Evolutionary conservation across 345 rosid genomes (phyloP).

Genomic region (Microthlaspi erraticum): DNA sequence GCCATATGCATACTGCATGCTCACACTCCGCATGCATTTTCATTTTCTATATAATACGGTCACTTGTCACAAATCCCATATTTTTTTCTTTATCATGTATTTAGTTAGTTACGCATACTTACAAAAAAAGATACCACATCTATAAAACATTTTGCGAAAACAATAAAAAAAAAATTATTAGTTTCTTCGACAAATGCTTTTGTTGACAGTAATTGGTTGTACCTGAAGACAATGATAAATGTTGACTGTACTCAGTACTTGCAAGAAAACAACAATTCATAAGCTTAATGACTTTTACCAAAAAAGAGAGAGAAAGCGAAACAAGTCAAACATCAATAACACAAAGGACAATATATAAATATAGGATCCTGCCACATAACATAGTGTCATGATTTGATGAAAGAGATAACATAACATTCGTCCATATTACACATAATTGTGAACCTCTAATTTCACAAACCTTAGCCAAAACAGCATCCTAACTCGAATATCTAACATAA

Average conservation of each 20-base stretch:
- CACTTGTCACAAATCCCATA: neutral
- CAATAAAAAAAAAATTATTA: neutral
- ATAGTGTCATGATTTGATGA: neutral
- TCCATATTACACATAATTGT: conserved; percentile 11
- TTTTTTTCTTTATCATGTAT: too few relatives aligned
- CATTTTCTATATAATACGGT: neutral
- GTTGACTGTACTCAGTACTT: conserved; percentile 4
- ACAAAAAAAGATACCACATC: neutral
- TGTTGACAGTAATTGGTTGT: neutral
- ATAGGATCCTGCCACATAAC: conserved; percentile 14
- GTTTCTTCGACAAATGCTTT: neutral
- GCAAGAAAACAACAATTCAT: neutral
- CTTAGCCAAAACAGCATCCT: conserved; percentile 27
- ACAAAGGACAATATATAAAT: conserved; percentile 13
- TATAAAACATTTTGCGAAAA: neutral
- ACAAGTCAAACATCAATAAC: conserved; percentile 2
- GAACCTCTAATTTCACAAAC: conserved; percentile 24
- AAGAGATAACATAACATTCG: conserved; percentile 19
- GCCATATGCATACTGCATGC: neutral
- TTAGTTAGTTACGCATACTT: too few relatives aligned
- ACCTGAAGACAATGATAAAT: neutral
- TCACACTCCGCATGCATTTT: conserved; percentile 27
- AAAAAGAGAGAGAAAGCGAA: neutral
- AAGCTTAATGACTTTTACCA: neutral
- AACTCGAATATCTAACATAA: conserved; percentile 35